Evolutionary conservation across 2,329 filamentous ascomycete genomes (phyloP).

Genomic region (Fusarium hostae): DNA sequence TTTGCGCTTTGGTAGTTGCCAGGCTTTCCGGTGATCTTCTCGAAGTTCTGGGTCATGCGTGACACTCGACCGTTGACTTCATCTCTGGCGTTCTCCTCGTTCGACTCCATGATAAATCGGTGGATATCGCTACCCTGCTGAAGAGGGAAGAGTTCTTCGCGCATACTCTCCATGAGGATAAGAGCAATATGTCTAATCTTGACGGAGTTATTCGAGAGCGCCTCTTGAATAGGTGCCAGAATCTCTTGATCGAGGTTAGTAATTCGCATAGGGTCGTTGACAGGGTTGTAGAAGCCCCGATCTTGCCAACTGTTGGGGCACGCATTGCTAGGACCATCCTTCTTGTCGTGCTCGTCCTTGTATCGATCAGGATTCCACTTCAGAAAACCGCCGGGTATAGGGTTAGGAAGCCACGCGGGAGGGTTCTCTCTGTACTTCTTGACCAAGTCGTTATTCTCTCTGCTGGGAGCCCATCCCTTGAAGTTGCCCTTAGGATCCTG

Average conservation of each 20-base stretch:
- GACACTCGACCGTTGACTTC: slow-evolving; percentile 44
- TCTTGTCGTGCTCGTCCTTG: slow-evolving; percentile 27
- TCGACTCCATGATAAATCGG: slow-evolving; percentile 47
- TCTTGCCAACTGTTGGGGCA: slow-evolving; percentile 28
- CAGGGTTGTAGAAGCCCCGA: slow-evolving; percentile 49
- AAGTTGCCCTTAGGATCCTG: slow-evolving; percentile 41
- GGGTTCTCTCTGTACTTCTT: slow-evolving; percentile 39
- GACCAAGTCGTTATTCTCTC: slow-evolving; percentile 34
- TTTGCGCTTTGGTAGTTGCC: slow-evolving; percentile 34
- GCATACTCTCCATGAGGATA: slow-evolving; percentile 57
- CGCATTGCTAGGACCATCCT: slow-evolving; percentile 35
- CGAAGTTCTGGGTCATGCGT: slow-evolving; percentile 43
- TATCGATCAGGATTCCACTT: slow-evolving; percentile 44
- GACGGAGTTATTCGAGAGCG: slow-evolving; percentile 42
- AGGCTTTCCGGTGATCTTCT: slow-evolving; percentile 36
- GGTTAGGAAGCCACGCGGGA: slow-evolving; percentile 45
- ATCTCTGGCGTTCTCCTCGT: slow-evolving; percentile 46
- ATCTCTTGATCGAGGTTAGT: slow-evolving; percentile 51
- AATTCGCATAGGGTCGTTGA: slow-evolving; percentile 54
- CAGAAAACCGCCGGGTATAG: slow-evolving; percentile 42
- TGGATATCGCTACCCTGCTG: slow-evolving; percentile 54
- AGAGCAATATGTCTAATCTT: slow-evolving; percentile 58
- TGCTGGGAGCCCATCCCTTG: slow-evolving; percentile 50
- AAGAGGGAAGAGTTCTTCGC: slow-evolving; percentile 58
- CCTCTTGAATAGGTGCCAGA: slow-evolving; percentile 41